Conservation (phyloP, 2,329 filamentous ascomycete species). For the Biscogniauxia marginata region DNA sequence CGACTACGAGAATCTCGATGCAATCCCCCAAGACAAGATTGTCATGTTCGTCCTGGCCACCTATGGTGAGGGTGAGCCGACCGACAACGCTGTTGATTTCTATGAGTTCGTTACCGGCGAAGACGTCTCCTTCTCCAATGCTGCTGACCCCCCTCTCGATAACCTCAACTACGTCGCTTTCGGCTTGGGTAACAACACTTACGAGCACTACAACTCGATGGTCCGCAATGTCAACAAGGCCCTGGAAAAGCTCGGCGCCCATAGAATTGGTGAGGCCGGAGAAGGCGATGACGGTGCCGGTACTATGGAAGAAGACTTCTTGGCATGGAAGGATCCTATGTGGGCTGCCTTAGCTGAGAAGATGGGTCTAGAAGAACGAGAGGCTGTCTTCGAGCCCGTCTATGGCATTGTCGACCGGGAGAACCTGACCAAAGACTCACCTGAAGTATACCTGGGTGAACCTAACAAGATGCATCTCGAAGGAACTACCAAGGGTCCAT, state of each 20-base stretch:
- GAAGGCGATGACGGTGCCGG: constrained; percentile 97
- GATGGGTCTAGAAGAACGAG: constrained; percentile 90
- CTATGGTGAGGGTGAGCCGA: constrained; percentile 97
- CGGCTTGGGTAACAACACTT: constrained; percentile 97
- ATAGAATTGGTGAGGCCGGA: constrained; percentile 81
- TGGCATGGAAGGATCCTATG: constrained; percentile 99
- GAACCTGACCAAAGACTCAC: constrained; percentile 69
- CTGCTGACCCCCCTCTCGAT: constrained; percentile 68
- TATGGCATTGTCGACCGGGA: constrained; percentile 80
- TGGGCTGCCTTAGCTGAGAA: constrained; percentile 81
- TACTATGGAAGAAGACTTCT: constrained; percentile 99
- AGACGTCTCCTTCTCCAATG: constrained; percentile 76
- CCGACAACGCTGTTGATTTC: constrained; percentile 98
- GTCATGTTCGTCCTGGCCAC: constrained; percentile 95
- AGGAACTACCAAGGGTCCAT: constrained; percentile 79
- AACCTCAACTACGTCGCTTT: constrained; percentile 94
- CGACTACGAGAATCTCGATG: constrained; percentile 91
- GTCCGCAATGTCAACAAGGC: constrained; percentile 86
- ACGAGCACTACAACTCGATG: constrained; percentile 99
- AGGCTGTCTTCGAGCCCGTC: constrained; percentile 91
- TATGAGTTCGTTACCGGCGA: constrained; percentile 92
- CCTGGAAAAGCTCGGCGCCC: constrained; percentile 77
- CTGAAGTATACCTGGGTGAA: constrained; percentile 90
- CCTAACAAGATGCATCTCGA: constrained; percentile 96
- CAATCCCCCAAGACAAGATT: constrained; percentile 84